Percentiles rank a stretch among this genome's conserved stretches.
Conservation (phyloP, 2,329 filamentous ascomycete species). For the Apiospora arundinis region DNA sequence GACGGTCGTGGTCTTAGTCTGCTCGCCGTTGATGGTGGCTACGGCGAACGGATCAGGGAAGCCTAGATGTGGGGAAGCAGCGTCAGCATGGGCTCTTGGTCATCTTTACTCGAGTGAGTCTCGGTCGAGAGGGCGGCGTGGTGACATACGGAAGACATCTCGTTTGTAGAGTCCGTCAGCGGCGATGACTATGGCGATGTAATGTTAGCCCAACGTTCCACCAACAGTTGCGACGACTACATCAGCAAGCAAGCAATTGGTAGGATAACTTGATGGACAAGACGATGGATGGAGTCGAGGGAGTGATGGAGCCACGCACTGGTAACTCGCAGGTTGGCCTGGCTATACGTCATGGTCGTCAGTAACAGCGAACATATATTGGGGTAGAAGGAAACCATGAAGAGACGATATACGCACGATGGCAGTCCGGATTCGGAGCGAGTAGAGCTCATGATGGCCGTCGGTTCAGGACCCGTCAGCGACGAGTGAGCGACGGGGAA, state of each 20-base stretch:
- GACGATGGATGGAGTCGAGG: conserved; percentile 20
- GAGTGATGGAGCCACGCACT: conserved; percentile 64
- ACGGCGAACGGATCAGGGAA: conserved; percentile 98
- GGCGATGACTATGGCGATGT: conserved; percentile 78
- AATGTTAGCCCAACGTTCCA: conserved; percentile 42
- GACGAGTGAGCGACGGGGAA: not conserved
- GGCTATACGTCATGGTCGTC: conserved; percentile 54
- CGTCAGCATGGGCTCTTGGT: not conserved
- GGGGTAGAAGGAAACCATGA: not conserved
- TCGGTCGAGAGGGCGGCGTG: not conserved
- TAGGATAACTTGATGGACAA: not conserved
- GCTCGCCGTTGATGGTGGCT: conserved; percentile 94
- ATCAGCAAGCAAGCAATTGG: conserved; percentile 13
- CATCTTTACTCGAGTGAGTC: not conserved
- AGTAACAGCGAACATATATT: conserved; percentile 34
- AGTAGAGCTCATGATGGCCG: conserved; percentile 48
- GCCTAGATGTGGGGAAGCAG: conserved; percentile 58
- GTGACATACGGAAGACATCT: conserved; percentile 94
- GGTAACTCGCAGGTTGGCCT: conserved; percentile 90
- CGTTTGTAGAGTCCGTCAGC: conserved; percentile 98
- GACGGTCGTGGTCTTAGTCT: conserved; percentile 96
- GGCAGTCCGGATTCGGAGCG: conserved; percentile 67
- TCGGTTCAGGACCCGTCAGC: conserved; percentile 9
- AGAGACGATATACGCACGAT: conserved; percentile 55
- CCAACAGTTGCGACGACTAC: not conserved